These are phyloP conservation scores for Priceomyces haplophilus DNA, from an alignment of 805 yeast species.

Conservation along the genomic window DNA sequence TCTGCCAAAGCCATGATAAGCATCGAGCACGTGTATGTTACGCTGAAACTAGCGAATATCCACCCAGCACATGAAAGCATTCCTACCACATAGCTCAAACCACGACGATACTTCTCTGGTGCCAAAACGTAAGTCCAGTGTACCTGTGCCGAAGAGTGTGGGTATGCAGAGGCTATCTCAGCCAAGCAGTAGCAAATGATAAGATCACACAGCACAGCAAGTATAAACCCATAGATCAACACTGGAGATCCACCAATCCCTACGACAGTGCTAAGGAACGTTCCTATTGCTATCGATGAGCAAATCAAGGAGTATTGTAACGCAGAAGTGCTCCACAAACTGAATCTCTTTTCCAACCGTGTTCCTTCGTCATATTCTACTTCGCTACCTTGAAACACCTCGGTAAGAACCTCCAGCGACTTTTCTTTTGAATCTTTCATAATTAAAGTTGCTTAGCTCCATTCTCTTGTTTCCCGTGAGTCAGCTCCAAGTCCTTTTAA, in stretches of 20 bases:
- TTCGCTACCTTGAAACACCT: neutral
- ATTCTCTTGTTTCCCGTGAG: too few relatives aligned
- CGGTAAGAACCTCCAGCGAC: neutral
- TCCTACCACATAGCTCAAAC: slow-evolving; percentile 29
- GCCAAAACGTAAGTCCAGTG: slow-evolving; percentile 33
- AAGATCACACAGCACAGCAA: slow-evolving; percentile 16
- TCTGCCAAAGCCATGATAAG: slow-evolving; percentile 15
- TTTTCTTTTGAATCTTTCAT: neutral
- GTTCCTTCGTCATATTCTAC: neutral
- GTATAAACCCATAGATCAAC: slow-evolving; percentile 18
- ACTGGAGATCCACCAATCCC: slow-evolving; percentile 23
- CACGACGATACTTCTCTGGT: slow-evolving; percentile 18
- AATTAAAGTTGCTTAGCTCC: too few relatives aligned
- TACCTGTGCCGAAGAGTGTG: slow-evolving; percentile 32
- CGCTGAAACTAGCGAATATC: slow-evolving; percentile 20
- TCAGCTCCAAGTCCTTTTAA: too few relatives aligned
- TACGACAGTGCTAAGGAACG: slow-evolving; percentile 18
- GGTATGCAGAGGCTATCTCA: slow-evolving; percentile 32
- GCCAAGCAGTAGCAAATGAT: slow-evolving; percentile 19
- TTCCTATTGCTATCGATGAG: slow-evolving; percentile 20
- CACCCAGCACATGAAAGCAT: slow-evolving; percentile 24
- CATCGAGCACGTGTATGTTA: slow-evolving; percentile 15
- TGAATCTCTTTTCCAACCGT: slow-evolving; percentile 13
- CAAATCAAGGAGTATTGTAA: slow-evolving; percentile 19
- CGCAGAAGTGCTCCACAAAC: slow-evolving; percentile 15